Conservation (phyloP, 106 monocot species). For the Posidonia australis region DNA sequence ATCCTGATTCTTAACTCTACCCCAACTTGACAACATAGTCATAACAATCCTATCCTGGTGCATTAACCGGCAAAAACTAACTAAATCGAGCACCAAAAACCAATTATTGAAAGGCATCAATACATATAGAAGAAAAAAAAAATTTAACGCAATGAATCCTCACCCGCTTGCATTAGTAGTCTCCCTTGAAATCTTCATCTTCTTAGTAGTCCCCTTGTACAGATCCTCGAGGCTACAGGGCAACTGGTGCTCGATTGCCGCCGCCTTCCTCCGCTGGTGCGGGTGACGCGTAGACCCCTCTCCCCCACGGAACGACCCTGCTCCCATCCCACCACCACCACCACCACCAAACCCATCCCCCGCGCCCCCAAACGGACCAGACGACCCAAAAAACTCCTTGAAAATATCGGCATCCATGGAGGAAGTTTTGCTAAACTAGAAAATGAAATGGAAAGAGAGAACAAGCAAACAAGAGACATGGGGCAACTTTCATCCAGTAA, state of each 20-base stretch:
- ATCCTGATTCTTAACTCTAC: no score
- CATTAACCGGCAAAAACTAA: no score
- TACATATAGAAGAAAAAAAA: no score
- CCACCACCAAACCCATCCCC: slow-evolving; percentile 15
- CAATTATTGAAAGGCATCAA: no score
- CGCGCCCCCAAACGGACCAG: slow-evolving; percentile 44
- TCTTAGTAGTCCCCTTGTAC: slow-evolving; percentile 68
- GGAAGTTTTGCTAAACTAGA: no score
- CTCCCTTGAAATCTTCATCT: slow-evolving; percentile 88
- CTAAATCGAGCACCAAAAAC: no score
- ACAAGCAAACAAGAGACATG: no score
- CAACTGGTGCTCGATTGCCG: slow-evolving; percentile 46
- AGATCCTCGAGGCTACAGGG: slow-evolving; percentile 61
- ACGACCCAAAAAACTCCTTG: slow-evolving; percentile 65
- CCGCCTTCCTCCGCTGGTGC: slow-evolving; percentile 33
- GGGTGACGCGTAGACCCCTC: slow-evolving; percentile 23
- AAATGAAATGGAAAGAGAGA: no score
- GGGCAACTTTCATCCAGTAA: no score
- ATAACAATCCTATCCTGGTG: no score
- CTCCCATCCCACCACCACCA: slow-evolving; percentile 13
- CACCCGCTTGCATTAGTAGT: slow-evolving; percentile 58
- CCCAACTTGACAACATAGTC: no score
- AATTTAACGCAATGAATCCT: neutral
- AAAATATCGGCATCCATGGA: no score
- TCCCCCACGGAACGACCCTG: slow-evolving; percentile 32